Percentiles rank a stretch among this genome's conserved stretches.
phyloP scores from a whole-genome alignment of 2,329 filamentous ascomycete genomes.

The Sclerotinia borealis region DNA sequence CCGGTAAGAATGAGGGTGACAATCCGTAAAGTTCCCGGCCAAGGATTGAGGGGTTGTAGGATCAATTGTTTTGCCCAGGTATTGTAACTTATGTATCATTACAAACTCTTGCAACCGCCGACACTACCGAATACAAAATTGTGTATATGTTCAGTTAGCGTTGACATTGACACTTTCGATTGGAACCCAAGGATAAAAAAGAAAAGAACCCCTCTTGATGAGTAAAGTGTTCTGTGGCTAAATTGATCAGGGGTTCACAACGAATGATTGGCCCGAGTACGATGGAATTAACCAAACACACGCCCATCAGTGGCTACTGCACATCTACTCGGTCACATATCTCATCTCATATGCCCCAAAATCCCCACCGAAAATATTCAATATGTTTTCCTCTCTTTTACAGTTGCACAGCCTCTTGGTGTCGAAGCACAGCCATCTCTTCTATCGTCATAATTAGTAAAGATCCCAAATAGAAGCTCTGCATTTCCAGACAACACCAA shows the following conservation, averaged over 20 bases:
- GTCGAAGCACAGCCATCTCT: slow-evolving; percentile 6
- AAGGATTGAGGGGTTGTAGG: background rate
- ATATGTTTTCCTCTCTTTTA: background rate
- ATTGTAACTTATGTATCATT: background rate
- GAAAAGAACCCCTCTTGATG: background rate
- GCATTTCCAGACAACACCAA: background rate
- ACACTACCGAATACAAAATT: background rate
- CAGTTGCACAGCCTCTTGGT: background rate
- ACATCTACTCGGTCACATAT: slow-evolving; percentile 5
- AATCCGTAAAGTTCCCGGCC: too few relatives aligned
- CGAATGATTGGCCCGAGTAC: slow-evolving; percentile 8
- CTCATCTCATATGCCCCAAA: slow-evolving; percentile 3
- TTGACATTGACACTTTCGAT: background rate
- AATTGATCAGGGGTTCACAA: background rate
- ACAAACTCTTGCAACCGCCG: background rate
- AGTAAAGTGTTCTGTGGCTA: background rate
- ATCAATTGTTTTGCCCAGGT: background rate
- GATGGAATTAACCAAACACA: background rate
- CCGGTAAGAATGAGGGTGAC: background rate
- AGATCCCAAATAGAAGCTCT: background rate
- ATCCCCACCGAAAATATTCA: background rate
- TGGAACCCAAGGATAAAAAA: background rate
- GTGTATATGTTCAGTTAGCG: too few relatives aligned
- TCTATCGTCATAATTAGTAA: background rate
- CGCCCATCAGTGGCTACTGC: slow-evolving; percentile 9